Conservation (phyloP, 179 eudicot species). For the Camellia oleifera region DNA sequence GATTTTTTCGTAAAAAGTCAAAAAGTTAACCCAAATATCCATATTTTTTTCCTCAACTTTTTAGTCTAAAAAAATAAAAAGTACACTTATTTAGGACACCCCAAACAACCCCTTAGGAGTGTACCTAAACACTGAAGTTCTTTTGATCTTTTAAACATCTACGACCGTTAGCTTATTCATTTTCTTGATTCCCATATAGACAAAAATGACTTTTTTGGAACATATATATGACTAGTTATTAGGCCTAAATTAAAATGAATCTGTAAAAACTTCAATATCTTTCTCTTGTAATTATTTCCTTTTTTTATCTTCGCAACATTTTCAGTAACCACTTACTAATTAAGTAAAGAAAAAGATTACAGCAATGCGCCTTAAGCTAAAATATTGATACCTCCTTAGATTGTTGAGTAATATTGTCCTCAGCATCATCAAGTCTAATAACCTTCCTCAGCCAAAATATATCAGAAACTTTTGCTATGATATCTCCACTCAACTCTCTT, state of each 20-base stretch:
- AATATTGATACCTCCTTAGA: constrained; percentile 43
- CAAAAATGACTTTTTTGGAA: neutral
- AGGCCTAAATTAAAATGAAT: neutral
- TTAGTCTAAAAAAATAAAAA: no score
- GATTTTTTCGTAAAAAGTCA: no score
- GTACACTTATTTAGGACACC: no score
- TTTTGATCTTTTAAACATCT: neutral
- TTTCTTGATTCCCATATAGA: neutral
- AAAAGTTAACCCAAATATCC: no score
- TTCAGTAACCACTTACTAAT: no score
- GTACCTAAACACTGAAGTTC: neutral
- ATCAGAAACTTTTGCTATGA: constrained; percentile 65
- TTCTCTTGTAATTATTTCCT: neutral
- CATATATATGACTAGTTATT: neutral
- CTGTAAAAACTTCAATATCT: neutral
- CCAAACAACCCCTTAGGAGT: neutral
- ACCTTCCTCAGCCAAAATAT: constrained; percentile 48
- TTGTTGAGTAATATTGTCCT: constrained; percentile 28
- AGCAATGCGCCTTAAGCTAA: neutral
- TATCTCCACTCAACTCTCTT: constrained; percentile 73
- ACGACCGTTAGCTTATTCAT: neutral
- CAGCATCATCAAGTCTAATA: constrained; percentile 24
- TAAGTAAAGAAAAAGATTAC: neutral
- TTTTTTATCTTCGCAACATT: neutral
- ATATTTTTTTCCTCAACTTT: no score